Conservation (phyloP, 352 stramenopile genomes). For the Plasmopara muralis region DNA sequence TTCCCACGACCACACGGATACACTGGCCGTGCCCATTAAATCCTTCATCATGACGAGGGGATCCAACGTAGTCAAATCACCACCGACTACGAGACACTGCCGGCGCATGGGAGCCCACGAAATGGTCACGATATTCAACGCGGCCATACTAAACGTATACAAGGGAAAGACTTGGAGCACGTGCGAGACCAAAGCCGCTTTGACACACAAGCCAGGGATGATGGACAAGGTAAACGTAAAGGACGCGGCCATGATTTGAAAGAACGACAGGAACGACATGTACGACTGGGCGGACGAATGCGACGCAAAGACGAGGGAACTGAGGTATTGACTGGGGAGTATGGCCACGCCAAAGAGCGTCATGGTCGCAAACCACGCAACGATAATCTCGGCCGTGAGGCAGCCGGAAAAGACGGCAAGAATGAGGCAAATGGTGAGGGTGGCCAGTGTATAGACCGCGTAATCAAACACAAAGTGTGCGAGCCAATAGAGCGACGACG, state of each 20-base stretch:
- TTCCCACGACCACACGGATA: constrained; percentile 46
- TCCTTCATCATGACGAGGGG: constrained; percentile 17
- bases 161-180: constrained; percentile 58
- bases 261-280: constrained; percentile 63
- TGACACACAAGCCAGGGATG: constrained; percentile 40
- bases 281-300: constrained; percentile 75
- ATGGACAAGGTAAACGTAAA: constrained; percentile 45
- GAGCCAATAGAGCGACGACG: constrained; percentile 60
- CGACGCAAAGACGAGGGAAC: constrained; percentile 62
- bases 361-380: constrained; percentile 31
- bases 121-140: constrained; percentile 48
- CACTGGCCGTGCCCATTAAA: constrained; percentile 1
- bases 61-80: constrained; percentile 11
- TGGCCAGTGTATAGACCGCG: constrained; percentile 32
- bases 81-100: constrained; percentile 31
- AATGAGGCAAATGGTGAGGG: constrained; percentile 26
- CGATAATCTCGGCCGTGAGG: constrained; percentile 29
- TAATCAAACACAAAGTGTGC: constrained; percentile 68
- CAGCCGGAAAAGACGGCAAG: constrained; percentile 32
- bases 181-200: constrained; percentile 32
- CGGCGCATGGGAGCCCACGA: constrained; percentile 36
- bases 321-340: constrained; percentile 59
- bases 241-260: constrained; percentile 54
- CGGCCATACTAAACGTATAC: constrained; percentile 41
- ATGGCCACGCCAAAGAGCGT: constrained; percentile 42